phyloP scores from a whole-genome alignment of 139 green algal species.

The Volvox africanus region DNA sequence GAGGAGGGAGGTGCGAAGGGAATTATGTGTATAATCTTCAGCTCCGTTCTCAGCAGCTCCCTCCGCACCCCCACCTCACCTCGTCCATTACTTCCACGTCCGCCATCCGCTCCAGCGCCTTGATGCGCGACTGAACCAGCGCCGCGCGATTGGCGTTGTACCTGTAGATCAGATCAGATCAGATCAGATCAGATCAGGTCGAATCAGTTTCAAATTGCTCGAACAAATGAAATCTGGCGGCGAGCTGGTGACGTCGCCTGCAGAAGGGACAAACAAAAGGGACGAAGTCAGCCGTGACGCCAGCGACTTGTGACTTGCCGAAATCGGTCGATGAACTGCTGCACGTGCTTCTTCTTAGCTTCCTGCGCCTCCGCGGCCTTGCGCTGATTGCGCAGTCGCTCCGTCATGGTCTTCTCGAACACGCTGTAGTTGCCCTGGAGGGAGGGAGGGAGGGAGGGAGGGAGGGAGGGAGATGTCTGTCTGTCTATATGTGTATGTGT shows the following conservation, averaged over 20 bases:
- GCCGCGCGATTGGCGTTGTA: conserved; percentile 92
- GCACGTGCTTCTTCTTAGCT: conserved; percentile 81
- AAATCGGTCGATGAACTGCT: conserved; percentile 95
- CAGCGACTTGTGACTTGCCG: conserved; percentile 18
- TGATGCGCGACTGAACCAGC: conserved; percentile 95
- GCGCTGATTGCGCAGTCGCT: conserved; percentile 71
- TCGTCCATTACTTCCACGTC: conserved; percentile 72
- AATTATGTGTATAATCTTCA: too few relatives aligned
- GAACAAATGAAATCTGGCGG: too few relatives aligned
- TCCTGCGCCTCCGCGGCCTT: conserved; percentile 81
- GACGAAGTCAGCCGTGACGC: too few relatives aligned
- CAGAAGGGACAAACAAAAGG: too few relatives aligned
- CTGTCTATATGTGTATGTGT: too few relatives aligned
- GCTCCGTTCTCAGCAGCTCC: too few relatives aligned
- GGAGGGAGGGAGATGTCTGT: neutral
- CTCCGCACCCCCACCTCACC: conserved; percentile 9
- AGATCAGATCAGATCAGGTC: neutral
- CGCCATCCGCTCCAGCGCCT: conserved; percentile 91
- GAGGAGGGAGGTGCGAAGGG: too few relatives aligned
- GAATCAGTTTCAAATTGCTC: too few relatives aligned
- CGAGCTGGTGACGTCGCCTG: too few relatives aligned
- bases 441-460: neutral
- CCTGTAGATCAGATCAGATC: conserved; percentile 41
- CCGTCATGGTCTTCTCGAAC: conserved; percentile 83
- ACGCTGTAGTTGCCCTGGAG: conserved; percentile 88